Percentiles rank a stretch among this genome's conserved stretches.
phyloP scores from a whole-genome alignment of 139 green algal species.

The Raphidocelis subcapitata region DNA sequence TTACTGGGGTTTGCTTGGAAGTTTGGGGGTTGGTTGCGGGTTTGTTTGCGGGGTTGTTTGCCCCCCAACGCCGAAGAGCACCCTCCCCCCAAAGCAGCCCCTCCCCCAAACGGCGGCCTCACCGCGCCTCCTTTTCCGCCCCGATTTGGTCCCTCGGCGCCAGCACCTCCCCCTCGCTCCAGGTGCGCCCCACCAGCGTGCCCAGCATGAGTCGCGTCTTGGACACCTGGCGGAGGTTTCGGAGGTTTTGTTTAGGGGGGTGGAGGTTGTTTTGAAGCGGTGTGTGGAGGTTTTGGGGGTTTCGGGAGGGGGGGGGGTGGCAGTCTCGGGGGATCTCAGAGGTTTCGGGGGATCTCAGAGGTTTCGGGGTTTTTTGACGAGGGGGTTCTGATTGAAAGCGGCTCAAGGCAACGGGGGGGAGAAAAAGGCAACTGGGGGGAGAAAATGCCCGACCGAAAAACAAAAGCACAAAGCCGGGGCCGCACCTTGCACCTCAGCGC shows the following conservation, averaged over 20 bases:
- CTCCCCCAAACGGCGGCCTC: too few relatives aligned
- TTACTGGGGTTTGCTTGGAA: too few relatives aligned
- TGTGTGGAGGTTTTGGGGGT: neutral
- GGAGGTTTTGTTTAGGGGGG: neutral
- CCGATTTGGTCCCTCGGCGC: neutral
- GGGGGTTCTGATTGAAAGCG: too few relatives aligned
- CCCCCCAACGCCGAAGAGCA: too few relatives aligned
- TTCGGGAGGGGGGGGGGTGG: neutral
- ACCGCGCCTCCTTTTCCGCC: neutral
- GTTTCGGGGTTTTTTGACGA: neutral
- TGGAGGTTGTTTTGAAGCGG: neutral
- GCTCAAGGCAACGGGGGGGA: too few relatives aligned
- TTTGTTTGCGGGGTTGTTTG: too few relatives aligned
- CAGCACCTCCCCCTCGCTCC: slow-evolving; percentile 21
- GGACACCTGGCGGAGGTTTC: slow-evolving; percentile 4
- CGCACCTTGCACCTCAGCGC: slow-evolving; percentile 29
- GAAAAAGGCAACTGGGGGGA: too few relatives aligned
- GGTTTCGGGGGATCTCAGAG: neutral
- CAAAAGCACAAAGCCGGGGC: neutral
- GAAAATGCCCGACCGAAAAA: too few relatives aligned
- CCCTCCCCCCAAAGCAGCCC: too few relatives aligned
- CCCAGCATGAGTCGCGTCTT: slow-evolving; percentile 25
- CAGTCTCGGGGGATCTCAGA: neutral
- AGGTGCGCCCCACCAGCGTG: slow-evolving; percentile 4
- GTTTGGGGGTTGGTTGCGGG: too few relatives aligned